phyloP scores from a whole-genome alignment of 371 early-diverging fungal species.

The Rhizopus delemar region DNA sequence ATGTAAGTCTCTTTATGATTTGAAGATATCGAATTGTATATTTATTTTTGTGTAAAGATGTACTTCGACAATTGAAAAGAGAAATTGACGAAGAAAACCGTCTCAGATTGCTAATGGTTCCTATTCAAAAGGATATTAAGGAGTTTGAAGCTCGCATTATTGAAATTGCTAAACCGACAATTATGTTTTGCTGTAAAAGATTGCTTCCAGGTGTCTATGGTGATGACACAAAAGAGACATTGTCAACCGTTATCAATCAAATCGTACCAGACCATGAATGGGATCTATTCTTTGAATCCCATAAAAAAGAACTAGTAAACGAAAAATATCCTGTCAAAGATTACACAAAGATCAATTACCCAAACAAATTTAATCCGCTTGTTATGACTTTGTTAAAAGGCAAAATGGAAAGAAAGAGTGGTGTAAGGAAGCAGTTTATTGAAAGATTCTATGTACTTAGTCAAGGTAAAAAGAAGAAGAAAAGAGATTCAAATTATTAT shows the following conservation, averaged over 20 bases:
- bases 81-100: conserved; percentile 50
- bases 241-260: conserved; percentile 18
- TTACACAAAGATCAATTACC: conserved; percentile 48
- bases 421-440: conserved; percentile 41
- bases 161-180: conserved; percentile 24
- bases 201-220: conserved; percentile 25
- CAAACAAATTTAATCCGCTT: conserved; percentile 43
- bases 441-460: conserved; percentile 42
- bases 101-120: conserved; percentile 36
- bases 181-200: conserved; percentile 29
- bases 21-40: conserved; percentile 3
- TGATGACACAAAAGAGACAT: conserved; percentile 7
- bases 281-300: conserved; percentile 27
- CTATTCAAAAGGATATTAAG: conserved; percentile 35
- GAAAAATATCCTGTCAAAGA: conserved; percentile 37
- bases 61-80: conserved; percentile 42
- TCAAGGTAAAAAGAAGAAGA: conserved; percentile 32
- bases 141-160: conserved; percentile 29
- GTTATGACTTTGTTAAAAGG: conserved; percentile 48
- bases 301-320: conserved; percentile 37
- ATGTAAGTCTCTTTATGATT: conserved; percentile 26
- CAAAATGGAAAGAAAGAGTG: conserved; percentile 34
- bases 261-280: conserved; percentile 40
- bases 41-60: conserved; percentile 28
- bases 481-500: neutral